These are phyloP conservation scores for Podospora anserina DNA, from an alignment of 495 filamentous ascomycete genomes.

Conservation along the genomic window DNA sequence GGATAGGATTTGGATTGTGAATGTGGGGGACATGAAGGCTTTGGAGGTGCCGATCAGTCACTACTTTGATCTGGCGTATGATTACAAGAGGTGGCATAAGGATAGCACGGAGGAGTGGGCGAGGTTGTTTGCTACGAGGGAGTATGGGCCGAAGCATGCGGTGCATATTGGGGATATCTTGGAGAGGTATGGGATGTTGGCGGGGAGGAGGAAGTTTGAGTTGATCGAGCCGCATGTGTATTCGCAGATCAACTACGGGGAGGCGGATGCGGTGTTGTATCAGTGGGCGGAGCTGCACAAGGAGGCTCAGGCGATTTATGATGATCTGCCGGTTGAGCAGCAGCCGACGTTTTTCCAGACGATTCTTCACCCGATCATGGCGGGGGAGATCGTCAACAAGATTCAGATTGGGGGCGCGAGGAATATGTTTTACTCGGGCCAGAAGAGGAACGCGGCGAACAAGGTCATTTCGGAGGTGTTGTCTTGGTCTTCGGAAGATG, in stretches of 20 bases:
- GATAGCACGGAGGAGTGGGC: slow-evolving; percentile 57
- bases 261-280: slow-evolving; percentile 62
- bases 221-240: slow-evolving; percentile 62
- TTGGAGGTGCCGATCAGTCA: slow-evolving; percentile 66
- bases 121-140: slow-evolving; percentile 54
- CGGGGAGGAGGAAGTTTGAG: slow-evolving; percentile 66
- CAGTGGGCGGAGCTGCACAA: slow-evolving; percentile 58
- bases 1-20: slow-evolving; percentile 70
- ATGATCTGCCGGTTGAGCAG: slow-evolving; percentile 44
- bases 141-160: slow-evolving; percentile 54
- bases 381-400: slow-evolving; percentile 58
- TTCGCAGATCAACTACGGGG: slow-evolving; percentile 66
- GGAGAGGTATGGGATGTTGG: slow-evolving; percentile 60
- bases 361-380: slow-evolving; percentile 63
- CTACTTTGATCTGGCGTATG: slow-evolving; percentile 65
- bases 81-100: slow-evolving; percentile 53
- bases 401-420: slow-evolving; percentile 59
- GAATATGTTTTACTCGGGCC: slow-evolving; percentile 61
- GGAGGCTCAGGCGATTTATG: slow-evolving; percentile 55
- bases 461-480: slow-evolving; percentile 56
- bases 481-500: slow-evolving; percentile 59
- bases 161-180: slow-evolving; percentile 53
- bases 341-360: slow-evolving; percentile 67
- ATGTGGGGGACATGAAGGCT: slow-evolving; percentile 71
- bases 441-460: slow-evolving; percentile 66